phyloP scores from a whole-genome alignment of 2,329 filamentous ascomycete species.

The Aspergillus spinulosporus region DNA sequence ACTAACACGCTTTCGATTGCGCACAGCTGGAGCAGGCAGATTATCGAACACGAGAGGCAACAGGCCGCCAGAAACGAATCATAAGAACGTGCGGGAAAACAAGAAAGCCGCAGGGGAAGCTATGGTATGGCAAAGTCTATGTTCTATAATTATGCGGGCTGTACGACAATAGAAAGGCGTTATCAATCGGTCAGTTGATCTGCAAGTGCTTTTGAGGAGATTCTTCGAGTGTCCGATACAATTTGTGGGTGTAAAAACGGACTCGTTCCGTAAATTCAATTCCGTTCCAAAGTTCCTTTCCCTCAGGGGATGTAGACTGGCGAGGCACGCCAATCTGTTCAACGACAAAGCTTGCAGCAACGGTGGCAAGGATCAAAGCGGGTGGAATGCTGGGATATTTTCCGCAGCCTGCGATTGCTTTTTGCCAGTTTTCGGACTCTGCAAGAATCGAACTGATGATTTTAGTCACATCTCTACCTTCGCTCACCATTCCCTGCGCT shows the following conservation, averaged over 20 bases:
- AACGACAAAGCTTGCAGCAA: constrained; percentile 89
- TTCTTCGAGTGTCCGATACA: constrained; percentile 42
- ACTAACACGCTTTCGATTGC: constrained; percentile 20
- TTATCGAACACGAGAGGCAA: constrained; percentile 64
- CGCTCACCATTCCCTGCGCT: constrained; percentile 55
- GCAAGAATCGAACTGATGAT: constrained; percentile 33
- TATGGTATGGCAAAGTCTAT: constrained; percentile 31
- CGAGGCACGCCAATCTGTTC: constrained; percentile 85
- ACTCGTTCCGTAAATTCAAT: constrained; percentile 46
- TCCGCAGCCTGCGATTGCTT: constrained; percentile 48
- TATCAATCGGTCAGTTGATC: constrained; percentile 39
- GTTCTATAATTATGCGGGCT: constrained; percentile 38
- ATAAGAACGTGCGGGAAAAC: constrained; percentile 24
- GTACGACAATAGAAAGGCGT: constrained; percentile 43
- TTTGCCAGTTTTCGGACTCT: constrained; percentile 59
- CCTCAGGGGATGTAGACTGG: constrained; percentile 32
- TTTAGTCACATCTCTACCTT: constrained; percentile 33
- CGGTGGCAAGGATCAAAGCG: constrained; percentile 73
- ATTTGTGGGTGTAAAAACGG: constrained; percentile 46
- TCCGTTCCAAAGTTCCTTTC: constrained; percentile 47
- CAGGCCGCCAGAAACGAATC: constrained; percentile 47
- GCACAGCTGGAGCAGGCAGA: constrained; percentile 68
- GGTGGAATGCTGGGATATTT: constrained; percentile 54
- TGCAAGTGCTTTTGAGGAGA: constrained; percentile 39
- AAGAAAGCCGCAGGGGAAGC: constrained; percentile 22